Base-by-base conservation (phyloP, 108 stramenopile genomes). In the Parmales sp. region DNA sequence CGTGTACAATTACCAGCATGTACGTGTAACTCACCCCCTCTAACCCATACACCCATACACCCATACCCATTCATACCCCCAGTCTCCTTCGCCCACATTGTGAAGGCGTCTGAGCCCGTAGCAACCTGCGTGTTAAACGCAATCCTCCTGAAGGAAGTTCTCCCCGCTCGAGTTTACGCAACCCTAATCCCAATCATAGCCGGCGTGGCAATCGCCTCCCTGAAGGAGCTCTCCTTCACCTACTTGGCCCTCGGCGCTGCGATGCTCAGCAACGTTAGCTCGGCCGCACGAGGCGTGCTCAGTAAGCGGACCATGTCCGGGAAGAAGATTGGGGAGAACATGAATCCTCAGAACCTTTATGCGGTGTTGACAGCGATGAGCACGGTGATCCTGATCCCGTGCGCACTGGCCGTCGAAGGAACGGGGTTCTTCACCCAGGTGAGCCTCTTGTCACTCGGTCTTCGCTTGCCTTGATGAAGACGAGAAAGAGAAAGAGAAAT, bases 71-170 rank as follows among this genome's bases (percentile, higher is more conserved):
- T n/a, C n/a, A n/a, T n/a, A n/a, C 11, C 8, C 41, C 13, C 41
- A 13, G 11, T 96, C 26, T 94, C 92, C 64, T 98, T 98, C 75
- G 95, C 97, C n/a, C 97, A 98, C 88, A 96, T 98, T 80, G 95
- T 98, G 73, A 98, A 98, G 85, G 97, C 97, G 20, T 92, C 93
- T 39, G 97, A 98, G 78, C 97, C 97, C 6, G 94, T 95, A 49
- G 95, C 96, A 44, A 95, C 97, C 7, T 96, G 95, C 64, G 83
- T 73, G 23, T 72, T 92, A 34, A 94, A 95, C 70, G 92, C 89
- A 26, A 71, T 93, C 20, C 84, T 94, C 49, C 79, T 96, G 45
- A 84, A 88, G 46, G 88, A 95, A 73, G 72, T 92, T 66, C 79
- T 91, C 38, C 90, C 91, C 31, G 37, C 76, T 23, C 81, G 79